Evolutionary conservation across 1,284 basidiomycete species (phyloP), one percentile per base, ranked within the genome.

Genomic region (Moniliophthora roreri): DNA sequence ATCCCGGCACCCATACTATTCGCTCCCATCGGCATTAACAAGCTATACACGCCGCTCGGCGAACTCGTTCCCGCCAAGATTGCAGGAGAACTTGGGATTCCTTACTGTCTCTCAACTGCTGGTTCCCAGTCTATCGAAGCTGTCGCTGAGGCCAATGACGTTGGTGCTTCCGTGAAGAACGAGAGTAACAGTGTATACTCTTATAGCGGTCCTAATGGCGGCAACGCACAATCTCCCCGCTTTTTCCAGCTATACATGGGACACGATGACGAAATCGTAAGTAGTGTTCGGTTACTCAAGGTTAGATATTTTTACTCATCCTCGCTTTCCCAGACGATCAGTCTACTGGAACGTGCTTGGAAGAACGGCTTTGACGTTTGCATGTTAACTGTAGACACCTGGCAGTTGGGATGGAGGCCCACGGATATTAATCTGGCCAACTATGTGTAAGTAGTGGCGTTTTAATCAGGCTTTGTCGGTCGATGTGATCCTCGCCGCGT

Each of bases 221-320:
- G 1, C 47, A 70, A 70, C 45, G 69, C 72, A 2, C 66, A 73
- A 46, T 71, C 75, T 10, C 75, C 78, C 0, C 68, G 80, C 37
- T 84, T 80, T 65, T 86, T 79, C 69, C 82, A 85, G 68, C 69
- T 85, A 11, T 85, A 85, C 61, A 80, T 80, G 71, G 78, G 79
- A 2, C 80, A 80, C 58, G 76, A 82, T 54, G 79, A 79, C 45
- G 79, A 81, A 28, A 68, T 82, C 37, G 74, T 74, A 39, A 55
- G 66, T 60, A 32, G 28, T 32, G 11, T 32, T 11, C 11, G 11
- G 28, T 11, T 11, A 6, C 11, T n/a, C n/a, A n/a, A n/a, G n/a
- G n/a, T n/a, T n/a, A n/a, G n/a, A n/a, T n/a, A n/a, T n/a, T n/a
- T n/a, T n/a, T n/a, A n/a, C n/a, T n/a, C n/a, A n/a, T n/a, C n/a